Conservation (phyloP, 2,329 filamentous ascomycete genomes). For the Emericellopsis cladophorae region DNA sequence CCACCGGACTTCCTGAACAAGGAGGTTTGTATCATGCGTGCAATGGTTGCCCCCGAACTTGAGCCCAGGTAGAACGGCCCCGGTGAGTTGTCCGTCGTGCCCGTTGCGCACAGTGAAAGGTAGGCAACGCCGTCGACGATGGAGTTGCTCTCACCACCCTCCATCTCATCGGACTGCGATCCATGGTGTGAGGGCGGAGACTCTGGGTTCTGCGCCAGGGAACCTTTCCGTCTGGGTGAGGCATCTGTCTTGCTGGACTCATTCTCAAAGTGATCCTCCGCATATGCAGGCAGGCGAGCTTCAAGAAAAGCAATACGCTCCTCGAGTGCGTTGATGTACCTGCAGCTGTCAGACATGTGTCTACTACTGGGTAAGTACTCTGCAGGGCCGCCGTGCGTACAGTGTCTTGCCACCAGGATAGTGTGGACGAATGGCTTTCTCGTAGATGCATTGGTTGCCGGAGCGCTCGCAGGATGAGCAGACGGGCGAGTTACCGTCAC, state of each 20-base stretch:
- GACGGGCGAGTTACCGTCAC: slow-evolving; percentile 11
- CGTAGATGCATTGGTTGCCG: slow-evolving; percentile 9
- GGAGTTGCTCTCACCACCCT: slow-evolving; percentile 7
- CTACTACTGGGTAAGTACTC: not conserved
- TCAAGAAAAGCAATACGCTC: slow-evolving; percentile 15
- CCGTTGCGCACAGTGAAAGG: slow-evolving; percentile 11
- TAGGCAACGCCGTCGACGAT: slow-evolving; percentile 13
- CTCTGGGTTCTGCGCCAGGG: not conserved
- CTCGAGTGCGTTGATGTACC: slow-evolving; percentile 13
- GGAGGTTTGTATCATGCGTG: slow-evolving; percentile 12
- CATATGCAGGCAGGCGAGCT: slow-evolving; percentile 11
- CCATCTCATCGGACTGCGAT: slow-evolving; percentile 4
- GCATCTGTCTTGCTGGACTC: not conserved
- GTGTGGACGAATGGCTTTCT: slow-evolving; percentile 10
- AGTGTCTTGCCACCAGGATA: slow-evolving; percentile 13
- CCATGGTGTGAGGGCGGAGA: slow-evolving; percentile 1
- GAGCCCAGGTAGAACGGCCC: slow-evolving; percentile 14
- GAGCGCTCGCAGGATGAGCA: slow-evolving; percentile 12
- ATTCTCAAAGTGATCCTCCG: slow-evolving; percentile 11
- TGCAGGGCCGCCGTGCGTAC: slow-evolving; percentile 3
- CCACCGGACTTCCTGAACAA: slow-evolving; percentile 8
- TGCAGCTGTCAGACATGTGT: not conserved
- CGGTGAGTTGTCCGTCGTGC: slow-evolving; percentile 9
- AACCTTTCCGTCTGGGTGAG: not conserved
- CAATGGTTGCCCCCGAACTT: slow-evolving; percentile 12